These are phyloP conservation scores for Fusarium tricinctum DNA, from an alignment of 2,329 filamentous ascomycete genomes.

Conservation along the genomic window DNA sequence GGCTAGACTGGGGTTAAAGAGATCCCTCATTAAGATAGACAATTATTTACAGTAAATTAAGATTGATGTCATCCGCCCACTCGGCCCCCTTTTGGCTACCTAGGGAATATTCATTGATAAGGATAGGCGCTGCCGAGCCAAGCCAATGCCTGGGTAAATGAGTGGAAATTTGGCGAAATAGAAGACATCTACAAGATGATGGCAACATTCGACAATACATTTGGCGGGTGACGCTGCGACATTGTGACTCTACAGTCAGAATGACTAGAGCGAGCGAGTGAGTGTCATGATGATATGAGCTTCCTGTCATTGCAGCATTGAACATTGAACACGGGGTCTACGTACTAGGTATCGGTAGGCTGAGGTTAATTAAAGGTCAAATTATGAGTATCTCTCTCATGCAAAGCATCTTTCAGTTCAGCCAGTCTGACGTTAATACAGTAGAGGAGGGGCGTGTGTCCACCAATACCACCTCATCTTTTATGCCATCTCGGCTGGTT, in stretches of 20 bases:
- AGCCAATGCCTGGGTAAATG: slow-evolving; percentile 31
- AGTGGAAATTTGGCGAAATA: slow-evolving; percentile 41
- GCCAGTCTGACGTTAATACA: slow-evolving; percentile 20
- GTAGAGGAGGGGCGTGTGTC: slow-evolving; percentile 11
- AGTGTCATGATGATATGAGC: slow-evolving; percentile 9
- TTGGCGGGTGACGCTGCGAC: slow-evolving; percentile 7
- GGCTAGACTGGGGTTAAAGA: slow-evolving; percentile 9
- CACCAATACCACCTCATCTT: slow-evolving; percentile 26
- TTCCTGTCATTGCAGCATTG: not conserved
- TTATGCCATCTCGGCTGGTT: slow-evolving; percentile 31
- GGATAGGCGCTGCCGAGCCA: slow-evolving; percentile 46
- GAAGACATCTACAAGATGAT: not conserved
- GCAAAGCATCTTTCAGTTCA: slow-evolving; percentile 18
- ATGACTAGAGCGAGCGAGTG: not conserved
- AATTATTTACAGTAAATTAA: slow-evolving; percentile 43
- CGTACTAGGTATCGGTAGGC: no score
- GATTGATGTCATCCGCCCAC: slow-evolving; percentile 50
- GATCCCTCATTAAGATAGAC: slow-evolving; percentile 17
- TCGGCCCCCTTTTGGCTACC: slow-evolving; percentile 40
- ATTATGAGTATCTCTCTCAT: slow-evolving; percentile 2
- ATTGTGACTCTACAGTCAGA: no score
- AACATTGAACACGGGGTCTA: slow-evolving; percentile 13
- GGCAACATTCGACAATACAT: not conserved
- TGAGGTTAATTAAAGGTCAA: slow-evolving; percentile 26
- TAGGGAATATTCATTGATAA: slow-evolving; percentile 37